These are phyloP conservation scores for Sonneratia alba DNA, from an alignment of 345 rosid genomes.

Conservation along the genomic window DNA sequence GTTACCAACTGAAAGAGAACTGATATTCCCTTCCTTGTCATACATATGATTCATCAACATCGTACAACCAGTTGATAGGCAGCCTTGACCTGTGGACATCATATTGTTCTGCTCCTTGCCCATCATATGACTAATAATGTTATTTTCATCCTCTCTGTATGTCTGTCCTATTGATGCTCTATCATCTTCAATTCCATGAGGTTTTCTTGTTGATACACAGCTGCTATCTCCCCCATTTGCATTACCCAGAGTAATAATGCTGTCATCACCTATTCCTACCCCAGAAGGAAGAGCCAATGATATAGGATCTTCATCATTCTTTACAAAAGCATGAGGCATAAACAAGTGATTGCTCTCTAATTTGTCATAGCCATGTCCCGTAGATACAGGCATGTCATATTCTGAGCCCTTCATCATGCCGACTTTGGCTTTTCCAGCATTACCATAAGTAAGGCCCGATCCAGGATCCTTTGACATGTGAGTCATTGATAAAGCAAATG, in stretches of 20 bases:
- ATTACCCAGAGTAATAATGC: slow-evolving; percentile 50
- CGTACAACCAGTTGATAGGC: slow-evolving; percentile 29
- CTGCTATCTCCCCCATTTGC: slow-evolving; percentile 39
- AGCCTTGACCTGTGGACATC: slow-evolving; percentile 37
- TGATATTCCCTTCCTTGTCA: slow-evolving; percentile 25
- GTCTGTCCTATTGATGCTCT: slow-evolving; percentile 30
- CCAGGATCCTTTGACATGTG: slow-evolving; percentile 39
- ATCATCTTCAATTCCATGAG: slow-evolving; percentile 30
- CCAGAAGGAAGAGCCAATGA: slow-evolving; percentile 29
- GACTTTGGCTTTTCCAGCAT: slow-evolving; percentile 59
- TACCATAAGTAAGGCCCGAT: slow-evolving; percentile 38
- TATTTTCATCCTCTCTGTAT: slow-evolving; percentile 31
- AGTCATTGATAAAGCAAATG: slow-evolving; percentile 56
- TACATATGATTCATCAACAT: slow-evolving; percentile 33
- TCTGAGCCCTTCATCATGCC: slow-evolving; percentile 57
- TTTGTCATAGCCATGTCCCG: slow-evolving; percentile 28
- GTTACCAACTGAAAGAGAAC: slow-evolving; percentile 21
- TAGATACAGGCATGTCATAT: slow-evolving; percentile 26
- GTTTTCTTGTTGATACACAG: slow-evolving; percentile 25
- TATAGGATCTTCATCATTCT: slow-evolving; percentile 25
- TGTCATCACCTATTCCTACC: slow-evolving; percentile 45
- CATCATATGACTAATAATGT: slow-evolving; percentile 30
- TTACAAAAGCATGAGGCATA: slow-evolving; percentile 26
- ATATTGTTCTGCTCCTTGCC: slow-evolving; percentile 29
- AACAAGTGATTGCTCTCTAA: slow-evolving; percentile 34